A percentile compares a stretch with the other conserved stretches of the same genome.
Conservation (phyloP, 345 rosid genomes). For the Mercurialis annua region DNA sequence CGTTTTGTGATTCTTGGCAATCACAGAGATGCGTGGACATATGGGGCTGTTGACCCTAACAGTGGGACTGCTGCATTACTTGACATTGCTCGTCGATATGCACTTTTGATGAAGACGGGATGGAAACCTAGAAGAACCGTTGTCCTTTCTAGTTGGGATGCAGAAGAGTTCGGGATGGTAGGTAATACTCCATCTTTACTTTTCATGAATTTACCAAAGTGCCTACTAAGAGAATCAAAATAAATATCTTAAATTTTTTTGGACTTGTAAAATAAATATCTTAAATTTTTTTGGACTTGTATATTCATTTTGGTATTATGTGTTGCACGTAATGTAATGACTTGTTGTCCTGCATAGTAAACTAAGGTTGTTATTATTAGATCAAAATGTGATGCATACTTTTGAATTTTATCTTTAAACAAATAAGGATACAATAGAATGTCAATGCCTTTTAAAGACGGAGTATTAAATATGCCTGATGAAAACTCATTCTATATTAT, state of each 20-base stretch:
- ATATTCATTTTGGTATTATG: not conserved
- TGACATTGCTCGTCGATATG: slow-evolving; percentile 73
- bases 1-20: slow-evolving; percentile 85
- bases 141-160: slow-evolving; percentile 93
- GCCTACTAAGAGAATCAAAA: not conserved
- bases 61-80: slow-evolving; percentile 96
- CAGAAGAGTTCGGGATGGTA: slow-evolving; percentile 99
- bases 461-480: no score
- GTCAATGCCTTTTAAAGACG: not conserved
- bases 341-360: not conserved
- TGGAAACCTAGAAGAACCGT: slow-evolving; percentile 93
- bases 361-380: not conserved
- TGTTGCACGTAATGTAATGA: no score
- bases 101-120: slow-evolving; percentile 59
- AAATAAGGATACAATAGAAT: not conserved
- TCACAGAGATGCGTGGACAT: slow-evolving; percentile 97
- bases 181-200: slow-evolving; percentile 31
- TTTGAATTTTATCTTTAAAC: not conserved
- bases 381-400: not conserved
- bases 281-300: not conserved
- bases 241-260: not conserved
- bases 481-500: no score
- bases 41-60: slow-evolving; percentile 97
- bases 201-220: not conserved
- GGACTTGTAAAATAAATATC: not conserved